Evolutionary conservation across 148 eudicot species (phyloP).

Genomic region (Chenopodium album): DNA sequence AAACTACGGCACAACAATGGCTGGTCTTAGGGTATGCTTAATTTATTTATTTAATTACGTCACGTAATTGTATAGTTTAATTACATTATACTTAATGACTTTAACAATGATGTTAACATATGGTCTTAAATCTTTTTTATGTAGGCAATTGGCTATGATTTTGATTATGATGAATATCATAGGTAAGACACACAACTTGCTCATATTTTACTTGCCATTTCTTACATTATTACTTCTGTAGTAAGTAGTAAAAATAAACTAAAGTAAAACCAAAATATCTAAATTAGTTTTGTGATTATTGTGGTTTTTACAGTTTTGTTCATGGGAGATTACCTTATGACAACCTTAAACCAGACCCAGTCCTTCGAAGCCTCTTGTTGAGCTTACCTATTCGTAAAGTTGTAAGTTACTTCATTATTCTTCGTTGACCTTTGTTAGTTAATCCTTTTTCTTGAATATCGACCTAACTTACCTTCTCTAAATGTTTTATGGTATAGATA

Average conservation of each 20-base stretch:
- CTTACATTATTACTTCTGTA: background rate
- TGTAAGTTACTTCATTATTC: constrained; percentile 37
- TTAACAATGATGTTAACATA: background rate
- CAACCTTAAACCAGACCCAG: constrained; percentile 85
- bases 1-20: constrained; percentile 94
- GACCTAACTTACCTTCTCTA: background rate
- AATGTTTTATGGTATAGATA: constrained; percentile 38
- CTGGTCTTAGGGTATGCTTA: constrained; percentile 82
- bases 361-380: constrained; percentile 63
- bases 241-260: too few relatives aligned
- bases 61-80: constrained; percentile 6
- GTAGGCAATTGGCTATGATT: constrained; percentile 94
- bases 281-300: background rate
- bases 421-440: background rate
- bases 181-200: constrained; percentile 37
- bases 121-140: background rate
- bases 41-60: constrained; percentile 6
- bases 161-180: constrained; percentile 90
- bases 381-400: constrained; percentile 93
- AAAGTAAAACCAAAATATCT: background rate
- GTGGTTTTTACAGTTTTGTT: constrained; percentile 57
- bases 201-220: background rate
- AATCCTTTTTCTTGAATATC: background rate
- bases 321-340: constrained; percentile 94
- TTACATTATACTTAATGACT: background rate